Evolutionary conservation across 257 asterid species (phyloP).

Genomic region (Parsonsia alboflavescens): DNA sequence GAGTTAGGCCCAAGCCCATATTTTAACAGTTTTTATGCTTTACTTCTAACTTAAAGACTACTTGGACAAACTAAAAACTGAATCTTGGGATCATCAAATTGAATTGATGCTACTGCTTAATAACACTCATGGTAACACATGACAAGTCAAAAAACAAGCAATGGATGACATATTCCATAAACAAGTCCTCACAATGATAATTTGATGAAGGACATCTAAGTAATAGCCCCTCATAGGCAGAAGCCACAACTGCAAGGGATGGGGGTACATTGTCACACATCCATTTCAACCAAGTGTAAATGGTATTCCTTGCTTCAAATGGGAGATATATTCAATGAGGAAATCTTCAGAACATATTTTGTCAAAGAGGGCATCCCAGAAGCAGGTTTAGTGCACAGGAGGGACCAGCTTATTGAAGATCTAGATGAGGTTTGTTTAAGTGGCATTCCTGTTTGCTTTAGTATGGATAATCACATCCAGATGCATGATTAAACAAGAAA

Average conservation of each 20-base stretch:
- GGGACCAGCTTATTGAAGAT: background rate
- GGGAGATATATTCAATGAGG: background rate
- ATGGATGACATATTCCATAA: background rate
- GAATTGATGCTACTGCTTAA: background rate
- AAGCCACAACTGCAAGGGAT: background rate
- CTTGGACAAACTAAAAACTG: background rate
- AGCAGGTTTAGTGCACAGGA: background rate
- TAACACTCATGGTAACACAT: background rate
- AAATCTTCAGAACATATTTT: background rate
- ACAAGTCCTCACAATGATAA: background rate
- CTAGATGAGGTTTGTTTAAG: background rate
- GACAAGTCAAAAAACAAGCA: background rate
- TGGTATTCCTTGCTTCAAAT: background rate
- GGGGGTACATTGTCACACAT: background rate
- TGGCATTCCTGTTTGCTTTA: background rate
- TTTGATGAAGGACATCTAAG: background rate
- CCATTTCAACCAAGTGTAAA: background rate
- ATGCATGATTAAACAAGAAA: background rate
- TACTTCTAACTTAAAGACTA: background rate
- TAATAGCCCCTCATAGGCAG: background rate
- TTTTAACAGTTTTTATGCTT: background rate
- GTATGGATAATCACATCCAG: background rate
- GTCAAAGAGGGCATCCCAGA: background rate
- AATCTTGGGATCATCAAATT: background rate
- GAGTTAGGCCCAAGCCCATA: too few species aligned